Conservation (phyloP, 345 rosid genomes). For the Draba incana region DNA sequence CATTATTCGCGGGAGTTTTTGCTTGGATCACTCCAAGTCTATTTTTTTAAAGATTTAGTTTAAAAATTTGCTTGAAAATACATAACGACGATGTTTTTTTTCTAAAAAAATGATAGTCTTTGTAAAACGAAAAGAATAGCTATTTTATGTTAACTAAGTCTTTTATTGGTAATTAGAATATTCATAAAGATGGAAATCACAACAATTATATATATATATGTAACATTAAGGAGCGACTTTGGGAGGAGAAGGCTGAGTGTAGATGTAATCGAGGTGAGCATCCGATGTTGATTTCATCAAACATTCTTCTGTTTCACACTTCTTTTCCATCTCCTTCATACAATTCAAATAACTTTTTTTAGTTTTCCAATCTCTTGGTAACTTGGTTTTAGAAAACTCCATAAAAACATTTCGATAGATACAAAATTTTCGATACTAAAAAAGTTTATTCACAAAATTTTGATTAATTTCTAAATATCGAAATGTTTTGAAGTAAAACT, state of each 20-base stretch:
- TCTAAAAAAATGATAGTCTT: no score
- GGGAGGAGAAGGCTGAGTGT: slow-evolving; percentile 25
- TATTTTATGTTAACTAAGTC: background rate
- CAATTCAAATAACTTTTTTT: background rate
- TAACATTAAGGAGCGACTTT: background rate
- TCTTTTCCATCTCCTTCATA: slow-evolving; percentile 19
- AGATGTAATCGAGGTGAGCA: slow-evolving; percentile 38
- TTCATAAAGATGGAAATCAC: background rate
- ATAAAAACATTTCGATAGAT: background rate
- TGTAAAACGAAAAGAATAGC: background rate
- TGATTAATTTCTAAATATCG: background rate
- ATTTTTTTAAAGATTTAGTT: no score
- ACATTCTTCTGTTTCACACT: slow-evolving; percentile 36
- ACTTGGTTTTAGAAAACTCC: no score
- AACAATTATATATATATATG: slow-evolving; percentile 1
- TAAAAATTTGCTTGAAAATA: no score
- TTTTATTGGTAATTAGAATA: background rate
- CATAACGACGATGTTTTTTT: no score
- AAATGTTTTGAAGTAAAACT: background rate
- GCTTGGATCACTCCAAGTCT: no score
- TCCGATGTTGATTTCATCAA: slow-evolving; percentile 22
- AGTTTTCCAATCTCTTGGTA: background rate
- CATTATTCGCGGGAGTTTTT: no score
- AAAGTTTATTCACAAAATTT: background rate
- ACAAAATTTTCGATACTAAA: background rate